phyloP scores from a whole-genome alignment of 495 filamentous ascomycete species.

The Penicillium samsonianum region DNA sequence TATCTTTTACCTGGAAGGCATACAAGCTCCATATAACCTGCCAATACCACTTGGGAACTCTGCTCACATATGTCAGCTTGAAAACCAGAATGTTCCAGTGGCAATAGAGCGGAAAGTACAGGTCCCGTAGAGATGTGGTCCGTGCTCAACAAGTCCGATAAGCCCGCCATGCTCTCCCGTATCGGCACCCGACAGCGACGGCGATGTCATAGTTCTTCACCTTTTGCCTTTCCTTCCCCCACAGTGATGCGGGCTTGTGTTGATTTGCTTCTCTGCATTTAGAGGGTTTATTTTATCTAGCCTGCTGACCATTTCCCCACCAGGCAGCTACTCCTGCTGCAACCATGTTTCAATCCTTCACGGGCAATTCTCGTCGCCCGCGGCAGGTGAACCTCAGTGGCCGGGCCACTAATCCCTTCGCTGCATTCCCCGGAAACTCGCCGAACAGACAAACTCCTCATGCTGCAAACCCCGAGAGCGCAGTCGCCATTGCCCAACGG shows the following conservation, averaged over 20 bases:
- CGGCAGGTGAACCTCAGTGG: conserved; percentile 95
- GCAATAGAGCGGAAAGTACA: conserved; percentile 2
- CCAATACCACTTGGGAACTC: too few species aligned
- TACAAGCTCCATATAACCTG: neutral
- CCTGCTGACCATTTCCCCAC: neutral
- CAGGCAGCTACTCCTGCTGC: conserved; percentile 19
- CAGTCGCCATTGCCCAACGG: conserved; percentile 81
- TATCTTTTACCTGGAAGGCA: neutral
- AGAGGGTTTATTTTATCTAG: conserved; percentile 14
- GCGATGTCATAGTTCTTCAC: conserved; percentile 37
- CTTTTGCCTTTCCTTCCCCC: conserved; percentile 8
- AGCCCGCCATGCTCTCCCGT: conserved; percentile 23
- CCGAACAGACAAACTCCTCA: conserved; percentile 40
- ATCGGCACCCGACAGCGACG: conserved; percentile 22
- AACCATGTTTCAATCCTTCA: conserved; percentile 87
- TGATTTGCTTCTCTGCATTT: conserved; percentile 21
- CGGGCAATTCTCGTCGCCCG: conserved; percentile 77
- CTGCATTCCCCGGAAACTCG: conserved; percentile 44
- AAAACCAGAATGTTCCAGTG: conserved; percentile 13
- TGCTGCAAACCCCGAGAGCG: conserved; percentile 65
- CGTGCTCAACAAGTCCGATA: conserved; percentile 25
- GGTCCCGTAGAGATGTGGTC: conserved; percentile 9
- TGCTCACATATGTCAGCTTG: neutral
- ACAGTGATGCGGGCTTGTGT: conserved; percentile 19
- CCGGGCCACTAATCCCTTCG: conserved; percentile 75